Base-by-base conservation (phyloP, 164 flowering plant species). In the Chimonanthus praecox region DNA sequence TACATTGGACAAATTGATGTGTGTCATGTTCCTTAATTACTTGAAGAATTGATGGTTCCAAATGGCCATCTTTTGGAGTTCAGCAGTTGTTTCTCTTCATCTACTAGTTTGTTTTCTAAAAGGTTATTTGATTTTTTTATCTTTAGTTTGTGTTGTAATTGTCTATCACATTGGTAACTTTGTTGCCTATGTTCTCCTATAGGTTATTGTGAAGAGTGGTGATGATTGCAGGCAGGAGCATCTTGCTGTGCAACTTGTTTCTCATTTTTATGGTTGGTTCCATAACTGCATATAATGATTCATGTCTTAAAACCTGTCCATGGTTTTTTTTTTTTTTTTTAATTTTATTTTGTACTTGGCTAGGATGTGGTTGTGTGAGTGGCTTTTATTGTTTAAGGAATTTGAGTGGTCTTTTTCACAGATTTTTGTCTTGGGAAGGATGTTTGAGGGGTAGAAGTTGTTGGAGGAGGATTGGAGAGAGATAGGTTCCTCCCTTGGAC, bases 151-250 rank as follows among this genome's bases (percentile, higher is more conserved):
- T 49, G 60, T 15, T n/a, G 16, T 4, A 11, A 13, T 54, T 54
- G 16, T 54, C 16, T 54, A 54, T 54, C 60, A 11, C 16, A 11
- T 54, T 54, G 16, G 60, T 15, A 11, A 54, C 16, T 66, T 66
- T 45, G 48, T 43, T 66, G 46, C 48, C 47, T 7, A 15, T 16
- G 16, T 66, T 66, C 47, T 16, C 65, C 65, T 44, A 45, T 8
- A 93, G 97, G 78, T 90, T 68, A 96, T 96, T 79, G 99, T 96
- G 69, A 96, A 96, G 87, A 96, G 99, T 81, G 99, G 99, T 68
- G 99, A 96, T 87, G 99, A 96, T 83, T 96, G 99, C 79, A 85
- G 99, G 84, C 99, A 96, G 84, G 99, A 96, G 82, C 98, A 96
- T 82, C 97, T 96, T 73, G 99, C 99, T 45, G 99, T 94, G 74